Evolutionary conservation across 73 alveolate species (phyloP), one percentile per base, ranked within the genome.

Genomic region (Symbiodinium pilosum): DNA sequence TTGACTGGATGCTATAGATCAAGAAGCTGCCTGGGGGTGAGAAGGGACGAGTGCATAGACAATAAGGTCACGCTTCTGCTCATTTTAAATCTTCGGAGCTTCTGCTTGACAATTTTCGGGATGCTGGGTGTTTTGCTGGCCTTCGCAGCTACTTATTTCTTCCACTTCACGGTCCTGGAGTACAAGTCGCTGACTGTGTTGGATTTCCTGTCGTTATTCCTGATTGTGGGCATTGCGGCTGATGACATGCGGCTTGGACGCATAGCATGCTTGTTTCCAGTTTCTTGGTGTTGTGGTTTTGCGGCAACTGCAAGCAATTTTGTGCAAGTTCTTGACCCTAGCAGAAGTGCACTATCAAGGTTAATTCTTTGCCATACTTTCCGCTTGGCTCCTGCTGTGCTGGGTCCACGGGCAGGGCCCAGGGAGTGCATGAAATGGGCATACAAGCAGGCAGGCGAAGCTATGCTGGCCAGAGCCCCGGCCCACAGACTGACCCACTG

Each of bases 341-440:
- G n/a, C n/a, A n/a, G n/a, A n/a, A n/a, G 28, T 52, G 38, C 69
- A 59, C 68, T n/a, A n/a, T n/a, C n/a, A n/a, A 87, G 94, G 71
- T 87, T 87, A 52, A 87, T 87, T 30, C 43, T 87, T 54, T 87
- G 94, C 94, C 83, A 87, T 54, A 87, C 94, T 43, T 87, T 52
- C 84, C 68, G 41, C 84, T 38, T 87, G 84, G 94, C 94, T 34
- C 94, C 94, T 87, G 94, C 94, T 18, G 84, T 87, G 32, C 94
- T 87, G 21, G 94, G 94, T 12, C 84, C 39, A 2, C 93, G 59
- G 41, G 69, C 83, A 1, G 68, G 84, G 39, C 94, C 94, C 73
- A 75, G 30, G 32, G 84, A 87, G 11, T 87, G 94, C 94, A 87
- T 87, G 94, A 87, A 54, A 87, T 87, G 94, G 94, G 94, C 94